Percentiles rank a stretch among this genome's conserved stretches.
These are phyloP conservation scores for Rubroboletus satanas DNA, from an alignment of 768 basidiomycete genomes.

Conservation along the genomic window DNA sequence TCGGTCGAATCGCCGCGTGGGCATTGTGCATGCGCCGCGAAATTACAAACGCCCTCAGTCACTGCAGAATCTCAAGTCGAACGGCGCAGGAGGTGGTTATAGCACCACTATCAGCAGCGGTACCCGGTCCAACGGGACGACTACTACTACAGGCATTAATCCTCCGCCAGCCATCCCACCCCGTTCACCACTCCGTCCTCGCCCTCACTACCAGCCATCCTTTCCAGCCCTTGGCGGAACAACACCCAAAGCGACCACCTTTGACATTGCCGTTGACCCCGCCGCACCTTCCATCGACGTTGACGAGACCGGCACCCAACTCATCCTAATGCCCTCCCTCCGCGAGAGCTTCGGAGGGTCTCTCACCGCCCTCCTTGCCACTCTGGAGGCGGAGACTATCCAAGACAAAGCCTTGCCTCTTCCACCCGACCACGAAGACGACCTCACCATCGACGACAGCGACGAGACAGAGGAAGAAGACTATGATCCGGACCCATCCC, in stretches of 20 bases:
- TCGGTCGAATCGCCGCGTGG: conserved; percentile 45
- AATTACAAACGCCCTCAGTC: conserved; percentile 34
- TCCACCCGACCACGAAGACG: conserved; percentile 27
- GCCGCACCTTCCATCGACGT: not conserved
- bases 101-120: conserved; percentile 9
- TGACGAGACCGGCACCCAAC: conserved; percentile 15
- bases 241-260: conserved; percentile 6
- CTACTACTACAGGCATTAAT: not conserved
- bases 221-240: conserved; percentile 13
- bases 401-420: conserved; percentile 32
- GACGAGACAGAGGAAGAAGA: conserved; percentile 28
- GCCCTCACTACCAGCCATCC: conserved; percentile 14
- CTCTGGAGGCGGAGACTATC: conserved; percentile 28
- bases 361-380: conserved; percentile 29
- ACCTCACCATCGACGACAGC: conserved; percentile 17
- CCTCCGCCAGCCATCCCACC: conserved; percentile 28
- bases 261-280: not conserved
- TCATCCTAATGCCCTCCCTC: conserved; percentile 29
- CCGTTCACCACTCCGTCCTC: conserved; percentile 31
- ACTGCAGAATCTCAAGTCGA: conserved; percentile 26
- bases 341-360: conserved; percentile 33
- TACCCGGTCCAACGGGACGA: conserved; percentile 7
- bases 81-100: conserved; percentile 8
- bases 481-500: conserved; percentile 24
- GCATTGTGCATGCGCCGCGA: conserved; percentile 33